Evolutionary conservation across 257 asterid species (phyloP).

Genomic region (Henckelia pumila): DNA sequence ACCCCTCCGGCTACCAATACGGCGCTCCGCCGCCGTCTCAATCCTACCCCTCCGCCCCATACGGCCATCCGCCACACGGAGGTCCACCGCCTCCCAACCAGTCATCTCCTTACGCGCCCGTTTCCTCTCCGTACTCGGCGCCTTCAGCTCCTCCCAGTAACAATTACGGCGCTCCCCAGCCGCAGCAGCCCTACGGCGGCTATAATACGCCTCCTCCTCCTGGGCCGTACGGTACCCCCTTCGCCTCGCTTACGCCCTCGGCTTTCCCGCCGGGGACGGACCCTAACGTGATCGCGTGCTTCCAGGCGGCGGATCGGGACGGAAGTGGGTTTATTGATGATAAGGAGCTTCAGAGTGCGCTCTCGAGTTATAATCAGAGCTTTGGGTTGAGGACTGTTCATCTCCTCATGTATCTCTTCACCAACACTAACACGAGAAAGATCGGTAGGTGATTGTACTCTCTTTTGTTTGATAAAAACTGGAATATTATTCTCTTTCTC

Average conservation of each 20-base stretch:
- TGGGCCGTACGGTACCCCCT: conserved; percentile 61
- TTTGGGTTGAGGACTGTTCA: conserved; percentile 89
- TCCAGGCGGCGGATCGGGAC: conserved; percentile 85
- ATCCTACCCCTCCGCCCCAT: conserved; percentile 28
- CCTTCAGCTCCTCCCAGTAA: conserved; percentile 34
- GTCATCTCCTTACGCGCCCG: conserved; percentile 36
- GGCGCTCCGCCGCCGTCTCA: conserved; percentile 36
- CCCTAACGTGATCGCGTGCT: conserved; percentile 68
- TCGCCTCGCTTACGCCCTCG: conserved; percentile 65
- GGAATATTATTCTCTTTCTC: not conserved
- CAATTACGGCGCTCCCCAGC: conserved; percentile 38
- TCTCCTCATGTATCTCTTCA: conserved; percentile 82
- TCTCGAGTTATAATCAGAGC: conserved; percentile 70
- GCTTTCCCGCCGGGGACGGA: conserved; percentile 92
- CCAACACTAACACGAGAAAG: conserved; percentile 69
- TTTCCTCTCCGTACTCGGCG: conserved; percentile 37
- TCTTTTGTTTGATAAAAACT: not conserved
- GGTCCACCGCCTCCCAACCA: conserved; percentile 28
- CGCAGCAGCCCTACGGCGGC: conserved; percentile 34
- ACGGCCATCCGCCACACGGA: conserved; percentile 20
- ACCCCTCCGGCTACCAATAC: conserved; percentile 52
- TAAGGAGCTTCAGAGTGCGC: conserved; percentile 80
- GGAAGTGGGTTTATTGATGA: conserved; percentile 95
- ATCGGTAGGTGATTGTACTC: conserved; percentile 46
- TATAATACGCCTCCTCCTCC: conserved; percentile 41